Conservation (phyloP, 768 basidiomycete genomes). For the Boletus bicolor region DNA sequence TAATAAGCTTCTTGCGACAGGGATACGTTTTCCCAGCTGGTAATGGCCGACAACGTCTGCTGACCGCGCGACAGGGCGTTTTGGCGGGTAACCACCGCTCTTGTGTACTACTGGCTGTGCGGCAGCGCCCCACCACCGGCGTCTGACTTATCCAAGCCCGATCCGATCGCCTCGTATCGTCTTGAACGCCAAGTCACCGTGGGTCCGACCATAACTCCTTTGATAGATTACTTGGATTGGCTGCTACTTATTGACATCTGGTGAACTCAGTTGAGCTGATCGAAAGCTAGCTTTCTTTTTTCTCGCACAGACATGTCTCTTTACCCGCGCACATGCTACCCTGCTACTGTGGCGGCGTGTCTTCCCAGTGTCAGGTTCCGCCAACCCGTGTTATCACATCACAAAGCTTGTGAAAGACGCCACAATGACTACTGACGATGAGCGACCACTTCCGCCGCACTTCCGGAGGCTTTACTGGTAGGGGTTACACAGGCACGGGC, state of each 20-base stretch:
- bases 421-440: conserved; percentile 14
- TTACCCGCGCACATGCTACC: conserved; percentile 17
- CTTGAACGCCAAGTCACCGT: conserved; percentile 13
- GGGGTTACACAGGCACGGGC: conserved; percentile 1
- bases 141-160: conserved; percentile 5
- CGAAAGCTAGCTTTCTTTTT: background rate
- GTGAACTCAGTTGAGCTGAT: conserved; percentile 8
- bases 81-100: background rate
- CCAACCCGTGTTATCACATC: background rate
- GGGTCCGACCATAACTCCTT: background rate
- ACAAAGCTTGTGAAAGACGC: conserved; percentile 4
- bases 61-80: background rate
- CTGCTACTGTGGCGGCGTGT: conserved; percentile 4
- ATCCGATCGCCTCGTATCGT: conserved; percentile 17
- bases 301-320: background rate
- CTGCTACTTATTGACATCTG: background rate
- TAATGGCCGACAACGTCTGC: background rate
- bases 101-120: conserved; percentile 6
- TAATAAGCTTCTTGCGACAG: conserved; percentile 11
- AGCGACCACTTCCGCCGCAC: background rate
- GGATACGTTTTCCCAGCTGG: background rate
- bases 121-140: background rate
- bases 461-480: background rate
- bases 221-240: background rate
- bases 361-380: conserved; percentile 13